Evolutionary conservation across 1,139 yeast species (phyloP).

Genomic region (Hanseniaspora gamundiae): DNA sequence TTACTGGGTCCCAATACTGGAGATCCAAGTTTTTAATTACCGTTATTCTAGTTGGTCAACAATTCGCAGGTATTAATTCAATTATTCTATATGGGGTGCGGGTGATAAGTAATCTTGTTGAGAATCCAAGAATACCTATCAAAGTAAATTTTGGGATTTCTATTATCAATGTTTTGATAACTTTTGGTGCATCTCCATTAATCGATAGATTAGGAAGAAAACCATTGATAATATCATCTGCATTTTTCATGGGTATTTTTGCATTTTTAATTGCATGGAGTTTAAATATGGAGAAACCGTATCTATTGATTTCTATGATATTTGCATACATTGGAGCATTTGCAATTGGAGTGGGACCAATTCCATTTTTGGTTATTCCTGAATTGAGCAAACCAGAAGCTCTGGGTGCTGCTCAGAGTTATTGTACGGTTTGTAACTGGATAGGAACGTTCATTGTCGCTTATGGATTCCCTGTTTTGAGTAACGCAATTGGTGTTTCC

Average conservation of each 20-base stretch:
- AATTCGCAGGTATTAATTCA: conserved; percentile 84
- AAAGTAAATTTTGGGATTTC: conserved; percentile 66
- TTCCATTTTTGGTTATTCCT: conserved; percentile 81
- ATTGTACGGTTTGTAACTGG: conserved; percentile 91
- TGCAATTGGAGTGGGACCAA: conserved; percentile 90
- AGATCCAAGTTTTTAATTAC: conserved; percentile 57
- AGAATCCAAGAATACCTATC: conserved; percentile 52
- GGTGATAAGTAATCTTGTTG: conserved; percentile 37
- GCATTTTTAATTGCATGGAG: conserved; percentile 58
- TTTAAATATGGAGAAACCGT: conserved; percentile 37
- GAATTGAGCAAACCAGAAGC: conserved; percentile 77
- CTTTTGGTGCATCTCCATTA: conserved; percentile 57
- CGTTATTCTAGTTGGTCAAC: conserved; percentile 75
- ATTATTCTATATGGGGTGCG: conserved; percentile 88
- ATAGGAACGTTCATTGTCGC: conserved; percentile 77
- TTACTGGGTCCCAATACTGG: conserved; percentile 38
- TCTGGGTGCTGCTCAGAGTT: conserved; percentile 79
- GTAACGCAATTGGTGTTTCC: conserved; percentile 49
- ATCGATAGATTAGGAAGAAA: conserved; percentile 70
- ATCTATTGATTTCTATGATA: conserved; percentile 52
- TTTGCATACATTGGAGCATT: conserved; percentile 68
- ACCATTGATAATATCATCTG: conserved; percentile 55
- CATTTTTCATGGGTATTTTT: conserved; percentile 56
- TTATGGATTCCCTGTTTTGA: conserved; percentile 62
- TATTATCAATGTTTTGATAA: conserved; percentile 55